phyloP scores from a whole-genome alignment of 306 rosid species.

The Vicia sativa region DNA sequence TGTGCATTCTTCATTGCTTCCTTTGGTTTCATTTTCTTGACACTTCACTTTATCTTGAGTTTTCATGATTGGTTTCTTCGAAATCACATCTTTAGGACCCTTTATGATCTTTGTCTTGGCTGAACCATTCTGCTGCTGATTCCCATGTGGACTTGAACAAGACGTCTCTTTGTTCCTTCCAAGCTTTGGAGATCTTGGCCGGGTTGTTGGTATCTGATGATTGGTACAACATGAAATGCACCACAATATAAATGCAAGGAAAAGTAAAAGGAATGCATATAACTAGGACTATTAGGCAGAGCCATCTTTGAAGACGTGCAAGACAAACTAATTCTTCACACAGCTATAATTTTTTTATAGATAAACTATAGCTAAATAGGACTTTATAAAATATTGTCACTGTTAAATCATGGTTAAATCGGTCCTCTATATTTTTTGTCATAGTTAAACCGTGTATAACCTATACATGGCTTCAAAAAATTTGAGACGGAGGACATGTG shows the following conservation, averaged over 20 bases:
- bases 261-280: neutral
- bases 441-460: too few species aligned
- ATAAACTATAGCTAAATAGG: too few species aligned
- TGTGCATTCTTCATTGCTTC: slow-evolving; percentile 47
- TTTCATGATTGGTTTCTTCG: slow-evolving; percentile 61
- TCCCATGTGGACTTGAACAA: slow-evolving; percentile 51
- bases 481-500: neutral
- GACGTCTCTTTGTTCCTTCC: slow-evolving; percentile 66
- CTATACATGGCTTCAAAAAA: too few species aligned
- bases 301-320: too few species aligned
- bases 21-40: slow-evolving; percentile 46
- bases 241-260: neutral
- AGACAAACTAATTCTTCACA: too few species aligned
- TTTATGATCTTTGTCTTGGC: slow-evolving; percentile 40
- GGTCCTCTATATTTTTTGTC: too few species aligned
- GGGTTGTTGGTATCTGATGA: slow-evolving; percentile 85
- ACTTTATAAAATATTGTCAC: too few species aligned
- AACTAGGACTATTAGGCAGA: too few species aligned
- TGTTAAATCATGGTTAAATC: too few species aligned
- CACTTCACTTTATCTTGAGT: slow-evolving; percentile 49
- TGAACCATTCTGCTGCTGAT: slow-evolving; percentile 52
- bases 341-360: too few species aligned
- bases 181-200: slow-evolving; percentile 90
- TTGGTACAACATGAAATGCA: slow-evolving; percentile 30
- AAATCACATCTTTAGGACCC: slow-evolving; percentile 50